Evolutionary conservation across 2,329 filamentous ascomycete genomes (phyloP).

Genomic region (Gyromitra esculenta): DNA sequence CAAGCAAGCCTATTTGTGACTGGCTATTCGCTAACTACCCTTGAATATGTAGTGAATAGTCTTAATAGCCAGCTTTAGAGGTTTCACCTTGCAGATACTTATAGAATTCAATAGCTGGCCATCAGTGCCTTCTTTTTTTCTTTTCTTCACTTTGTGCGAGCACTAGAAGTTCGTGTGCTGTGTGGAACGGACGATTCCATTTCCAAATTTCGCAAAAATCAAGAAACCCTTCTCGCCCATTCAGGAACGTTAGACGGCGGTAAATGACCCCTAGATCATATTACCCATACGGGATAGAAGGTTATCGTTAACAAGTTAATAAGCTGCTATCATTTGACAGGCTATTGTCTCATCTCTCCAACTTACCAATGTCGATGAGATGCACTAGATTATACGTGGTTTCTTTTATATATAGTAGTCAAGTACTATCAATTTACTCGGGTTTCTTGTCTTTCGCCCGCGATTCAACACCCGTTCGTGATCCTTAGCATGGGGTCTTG

Average conservation of each 20-base stretch:
- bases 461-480: neutral
- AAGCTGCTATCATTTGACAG: slow-evolving; percentile 25
- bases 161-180: slow-evolving; percentile 3
- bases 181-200: neutral
- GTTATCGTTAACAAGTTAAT: neutral
- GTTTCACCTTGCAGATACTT: neutral
- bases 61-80: neutral
- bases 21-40: neutral
- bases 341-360: slow-evolving; percentile 17
- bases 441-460: slow-evolving; percentile 3
- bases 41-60: neutral
- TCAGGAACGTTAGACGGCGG: neutral
- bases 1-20: neutral
- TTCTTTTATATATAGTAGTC: slow-evolving; percentile 22
- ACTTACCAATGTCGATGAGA: slow-evolving; percentile 6
- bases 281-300: neutral
- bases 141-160: slow-evolving; percentile 4
- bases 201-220: slow-evolving; percentile 15
- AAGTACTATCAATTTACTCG: slow-evolving; percentile 5
- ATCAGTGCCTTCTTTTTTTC: neutral
- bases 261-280: neutral
- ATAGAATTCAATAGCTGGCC: neutral
- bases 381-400: slow-evolving; percentile 8
- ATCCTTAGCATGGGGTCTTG: neutral
- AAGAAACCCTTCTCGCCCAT: slow-evolving; percentile 13